Evolutionary conservation across 495 filamentous ascomycete genomes (phyloP), one percentile per base, ranked within the genome.

Genomic region (Penicillium coprophilum): DNA sequence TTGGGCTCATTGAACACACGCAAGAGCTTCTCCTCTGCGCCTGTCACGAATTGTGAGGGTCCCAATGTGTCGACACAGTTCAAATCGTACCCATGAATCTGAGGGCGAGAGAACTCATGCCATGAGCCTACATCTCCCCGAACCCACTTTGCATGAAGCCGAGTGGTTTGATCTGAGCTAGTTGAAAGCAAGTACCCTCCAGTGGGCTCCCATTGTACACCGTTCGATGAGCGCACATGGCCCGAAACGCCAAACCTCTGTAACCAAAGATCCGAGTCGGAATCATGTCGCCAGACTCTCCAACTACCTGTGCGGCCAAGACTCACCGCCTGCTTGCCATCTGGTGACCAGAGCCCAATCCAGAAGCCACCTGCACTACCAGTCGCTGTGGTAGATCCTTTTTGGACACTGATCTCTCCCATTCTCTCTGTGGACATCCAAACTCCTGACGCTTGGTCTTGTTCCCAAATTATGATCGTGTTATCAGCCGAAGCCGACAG

Each of bases 41-140:
- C 94, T 41, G 91, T 93, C 24, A 99, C 85, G 63, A 97, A 97
- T 47, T 83, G 85, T 13, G 83, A 75, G 24, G 77, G 67, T 5
- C 84, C 83, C 23, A 96, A 68, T 5, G 87, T 82, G 64, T 89
- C 87, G 59, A 97, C 84, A 68, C 93, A 97, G 75, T 97, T 99
- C 57, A 99, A 79, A 68, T 97, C 94, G 66, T 99, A 99, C 34
- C 94, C 94, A 75, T 99, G 94, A 53, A 97, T 97, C 65, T 99
- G 94, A 17, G 94, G 95, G 44, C 94, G 82, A 7, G 93, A 85
- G 73, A 97, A 89, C 73, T 98, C 94, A 71, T 97, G 94, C 95
- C 95, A 98, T 30, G 88, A 86, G 49, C 63, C 59, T 40, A 60
- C 55, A 5, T 64, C 70, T 6, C 72, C 76, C 10, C 78, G 75